phyloP scores from a whole-genome alignment of 371 early-diverging fungal genomes.

The Rhizopus stolonifer region DNA sequence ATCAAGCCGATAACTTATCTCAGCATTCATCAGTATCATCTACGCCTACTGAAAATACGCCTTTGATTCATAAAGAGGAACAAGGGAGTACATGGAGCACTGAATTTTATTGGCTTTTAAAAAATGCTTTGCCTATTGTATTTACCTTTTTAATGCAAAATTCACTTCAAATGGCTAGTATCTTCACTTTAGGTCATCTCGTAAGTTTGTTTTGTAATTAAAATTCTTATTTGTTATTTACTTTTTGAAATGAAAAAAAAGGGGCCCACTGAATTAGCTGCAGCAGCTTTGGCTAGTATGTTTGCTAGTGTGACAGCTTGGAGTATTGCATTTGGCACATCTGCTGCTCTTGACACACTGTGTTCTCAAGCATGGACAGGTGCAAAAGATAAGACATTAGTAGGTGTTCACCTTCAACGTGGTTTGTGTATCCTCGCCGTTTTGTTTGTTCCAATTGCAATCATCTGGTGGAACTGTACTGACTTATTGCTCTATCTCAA shows the following conservation, averaged over 20 bases:
- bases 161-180: constrained; percentile 57
- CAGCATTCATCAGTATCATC: constrained; percentile 22
- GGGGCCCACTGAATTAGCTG: constrained; percentile 73
- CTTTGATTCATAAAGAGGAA: constrained; percentile 16
- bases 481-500: constrained; percentile 40
- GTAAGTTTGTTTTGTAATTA: no score
- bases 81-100: no score
- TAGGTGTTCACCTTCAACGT: constrained; percentile 85
- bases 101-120: constrained; percentile 40
- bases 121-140: constrained; percentile 51
- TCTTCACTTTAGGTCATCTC: constrained; percentile 59
- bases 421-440: constrained; percentile 67
- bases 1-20: constrained; percentile 16
- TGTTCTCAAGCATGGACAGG: constrained; percentile 88
- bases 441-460: constrained; percentile 69
- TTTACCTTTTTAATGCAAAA: constrained; percentile 61
- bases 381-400: constrained; percentile 61
- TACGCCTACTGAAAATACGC: constrained; percentile 28
- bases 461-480: constrained; percentile 74
- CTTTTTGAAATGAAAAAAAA: no score
- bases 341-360: constrained; percentile 82
- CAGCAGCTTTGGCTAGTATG: constrained; percentile 72
- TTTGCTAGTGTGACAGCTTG: constrained; percentile 79
- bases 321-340: constrained; percentile 68
- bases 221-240: no score